Evolutionary conservation across 2,329 filamentous ascomycete species (phyloP), one percentile per base, ranked within the genome.

Genomic region (Colletotrichum viniferum): DNA sequence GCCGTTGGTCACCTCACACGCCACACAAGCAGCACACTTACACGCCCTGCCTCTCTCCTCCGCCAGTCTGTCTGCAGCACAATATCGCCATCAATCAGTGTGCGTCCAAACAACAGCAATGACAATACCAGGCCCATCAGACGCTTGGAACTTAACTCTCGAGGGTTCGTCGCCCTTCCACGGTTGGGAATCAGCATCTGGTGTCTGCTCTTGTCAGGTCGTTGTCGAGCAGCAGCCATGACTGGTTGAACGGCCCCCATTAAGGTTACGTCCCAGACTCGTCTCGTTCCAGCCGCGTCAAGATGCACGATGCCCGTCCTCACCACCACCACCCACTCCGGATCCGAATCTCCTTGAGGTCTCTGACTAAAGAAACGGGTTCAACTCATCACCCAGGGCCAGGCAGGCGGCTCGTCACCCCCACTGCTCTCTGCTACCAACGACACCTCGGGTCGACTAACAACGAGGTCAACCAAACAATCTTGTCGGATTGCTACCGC

Each of bases 201-300:
- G 56, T 63, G 16, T 56, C 69, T 43, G 69, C 61, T 72, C 55
- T 71, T 62, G 62, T 62, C 38, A 62, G 26, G 38, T 43, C 56
- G 62, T 68, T 68, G 26, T 48, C 10, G 62, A 60, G 32, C 28
- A 55, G 61, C 48, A 60, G 32, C 43, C 61, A 66, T 61, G 62
- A 67, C 69, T 72, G 73, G 69, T 36, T 48, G 56, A 43, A 75
- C 48, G 32, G 16, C 55, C 13, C 56, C n/a, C 55, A 43, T 63
- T 72, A 75, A 75, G 73, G 69, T 75, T 75, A 48, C 63, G 73
- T 75, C 73, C 73, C 69, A 75, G 73, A 75, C 73, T 75, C 69
- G 69, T 75, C 62, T 75, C 63, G 73, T 75, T 75, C 73, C 73
- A 75, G 73, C 69, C 63, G 63, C 56, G 69, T 75, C 63, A 63